phyloP scores from a whole-genome alignment of 331 rosid genomes.

The Prunus yedoensis region DNA sequence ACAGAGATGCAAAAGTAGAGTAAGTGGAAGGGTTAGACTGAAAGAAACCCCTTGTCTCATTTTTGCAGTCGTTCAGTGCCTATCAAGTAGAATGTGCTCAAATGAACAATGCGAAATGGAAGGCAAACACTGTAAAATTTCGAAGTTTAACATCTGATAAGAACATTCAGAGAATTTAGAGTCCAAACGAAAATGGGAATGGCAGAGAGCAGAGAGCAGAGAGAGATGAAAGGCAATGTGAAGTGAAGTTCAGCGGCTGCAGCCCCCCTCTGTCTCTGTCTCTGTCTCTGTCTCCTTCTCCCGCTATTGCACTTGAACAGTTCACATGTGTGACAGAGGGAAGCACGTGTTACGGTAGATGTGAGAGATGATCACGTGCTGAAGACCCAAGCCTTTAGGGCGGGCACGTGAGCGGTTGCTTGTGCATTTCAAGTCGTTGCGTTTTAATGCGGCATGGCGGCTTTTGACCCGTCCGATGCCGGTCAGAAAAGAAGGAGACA shows the following conservation, averaged over 20 bases:
- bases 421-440: background rate
- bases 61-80: conserved; percentile 23
- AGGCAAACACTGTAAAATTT: background rate
- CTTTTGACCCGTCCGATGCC: conserved; percentile 17
- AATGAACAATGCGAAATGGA: background rate
- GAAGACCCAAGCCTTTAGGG: background rate
- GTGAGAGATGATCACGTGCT: conserved; percentile 28
- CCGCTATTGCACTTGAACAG: background rate
- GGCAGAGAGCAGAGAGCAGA: background rate
- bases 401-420: conserved; percentile 33
- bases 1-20: conserved; percentile 36
- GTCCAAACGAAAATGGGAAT: background rate
- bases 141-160: conserved; percentile 6
- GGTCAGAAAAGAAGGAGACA: background rate
- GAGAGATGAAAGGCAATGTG: background rate
- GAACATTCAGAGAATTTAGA: conserved; percentile 8
- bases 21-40: conserved; percentile 26
- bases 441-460: background rate
- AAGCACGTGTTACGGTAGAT: background rate
- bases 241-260: background rate
- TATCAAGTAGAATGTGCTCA: conserved; percentile 9
- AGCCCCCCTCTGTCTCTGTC: background rate
- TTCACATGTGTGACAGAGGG: conserved; percentile 22
- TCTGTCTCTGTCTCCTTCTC: background rate
- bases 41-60: conserved; percentile 36